A percentile compares a stretch with the other conserved stretches of the same genome.
phyloP scores from a whole-genome alignment of 2,329 filamentous ascomycete species.

The Pseudocercospora fijiensis region DNA sequence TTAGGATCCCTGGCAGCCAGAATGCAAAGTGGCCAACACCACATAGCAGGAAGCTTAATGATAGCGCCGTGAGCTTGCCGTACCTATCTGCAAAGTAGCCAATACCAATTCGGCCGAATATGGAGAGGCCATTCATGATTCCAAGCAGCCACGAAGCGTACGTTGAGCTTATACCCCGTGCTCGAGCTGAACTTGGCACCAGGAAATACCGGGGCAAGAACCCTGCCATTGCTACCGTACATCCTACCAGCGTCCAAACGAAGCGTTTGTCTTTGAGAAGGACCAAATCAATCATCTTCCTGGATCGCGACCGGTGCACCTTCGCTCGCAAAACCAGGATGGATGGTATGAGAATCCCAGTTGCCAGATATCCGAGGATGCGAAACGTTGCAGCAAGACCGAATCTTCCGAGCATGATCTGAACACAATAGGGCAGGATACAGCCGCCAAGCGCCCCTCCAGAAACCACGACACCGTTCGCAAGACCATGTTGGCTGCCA shows the following conservation, averaged over 20 bases:
- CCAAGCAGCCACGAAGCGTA: conserved; percentile 14
- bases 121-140: conserved; percentile 10
- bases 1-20: conserved; percentile 3
- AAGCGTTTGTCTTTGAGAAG: conserved; percentile 7
- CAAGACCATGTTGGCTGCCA: conserved; percentile 3
- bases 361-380: conserved; percentile 8
- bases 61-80: conserved; percentile 4
- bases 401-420: conserved; percentile 2
- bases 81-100: conserved; percentile 4
- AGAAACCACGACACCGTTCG: conserved; percentile 9
- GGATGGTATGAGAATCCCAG: conserved; percentile 1
- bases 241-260: conserved; percentile 9
- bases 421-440: conserved; percentile 4
- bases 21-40: conserved; percentile 9
- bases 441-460: conserved; percentile 7
- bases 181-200: conserved; percentile 7
- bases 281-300: not conserved
- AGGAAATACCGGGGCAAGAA: conserved; percentile 14
- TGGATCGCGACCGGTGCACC: not conserved
- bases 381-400: conserved; percentile 5
- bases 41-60: conserved; percentile 8
- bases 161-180: conserved; percentile 3
- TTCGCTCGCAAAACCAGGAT: conserved; percentile 1
- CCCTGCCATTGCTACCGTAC: conserved; percentile 8
- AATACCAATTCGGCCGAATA: conserved; percentile 9